Conservation (phyloP, 768 basidiomycete species). For the Tylopilus plumbeoviolaceoides region DNA sequence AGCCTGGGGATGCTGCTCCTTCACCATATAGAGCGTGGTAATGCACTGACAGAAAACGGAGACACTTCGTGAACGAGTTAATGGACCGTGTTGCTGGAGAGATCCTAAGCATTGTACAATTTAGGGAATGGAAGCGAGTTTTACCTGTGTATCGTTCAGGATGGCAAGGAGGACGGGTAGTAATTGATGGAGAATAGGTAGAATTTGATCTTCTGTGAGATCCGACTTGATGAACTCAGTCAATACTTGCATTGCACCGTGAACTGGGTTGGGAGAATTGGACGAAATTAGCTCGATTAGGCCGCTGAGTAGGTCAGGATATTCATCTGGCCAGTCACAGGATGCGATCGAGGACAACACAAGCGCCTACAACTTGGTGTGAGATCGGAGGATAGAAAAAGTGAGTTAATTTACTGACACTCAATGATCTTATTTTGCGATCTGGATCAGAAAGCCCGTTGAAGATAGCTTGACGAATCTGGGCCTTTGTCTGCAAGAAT, state of each 20-base stretch:
- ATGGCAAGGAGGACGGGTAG: constrained; percentile 82
- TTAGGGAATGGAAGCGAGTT: constrained; percentile 3
- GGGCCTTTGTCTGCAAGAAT: constrained; percentile 60
- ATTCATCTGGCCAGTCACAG: constrained; percentile 97
- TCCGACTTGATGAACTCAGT: constrained; percentile 93
- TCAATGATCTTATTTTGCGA: constrained; percentile 82
- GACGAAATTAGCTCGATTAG: constrained; percentile 78
- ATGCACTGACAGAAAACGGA: constrained; percentile 90
- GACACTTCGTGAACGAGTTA: constrained; percentile 82
- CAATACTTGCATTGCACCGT: constrained; percentile 95
- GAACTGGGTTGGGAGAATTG: constrained; percentile 67
- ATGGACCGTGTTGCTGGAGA: constrained; percentile 59
- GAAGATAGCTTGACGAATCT: constrained; percentile 76
- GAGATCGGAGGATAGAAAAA: constrained; percentile 7
- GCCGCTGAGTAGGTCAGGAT: constrained; percentile 75
- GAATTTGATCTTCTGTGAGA: constrained; percentile 89
- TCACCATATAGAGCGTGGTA: constrained; percentile 89
- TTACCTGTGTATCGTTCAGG: constrained; percentile 70
- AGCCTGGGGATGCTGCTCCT: constrained; percentile 84
- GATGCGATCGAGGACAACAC: constrained; percentile 85
- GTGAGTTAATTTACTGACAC: constrained; percentile 47
- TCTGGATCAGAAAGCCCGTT: constrained; percentile 78
- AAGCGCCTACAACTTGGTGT: constrained; percentile 57
- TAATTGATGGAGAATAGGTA: constrained; percentile 86
- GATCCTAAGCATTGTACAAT: neutral